Conservation (phyloP, 768 basidiomycete species). For the Tricholoma matsutake region DNA sequence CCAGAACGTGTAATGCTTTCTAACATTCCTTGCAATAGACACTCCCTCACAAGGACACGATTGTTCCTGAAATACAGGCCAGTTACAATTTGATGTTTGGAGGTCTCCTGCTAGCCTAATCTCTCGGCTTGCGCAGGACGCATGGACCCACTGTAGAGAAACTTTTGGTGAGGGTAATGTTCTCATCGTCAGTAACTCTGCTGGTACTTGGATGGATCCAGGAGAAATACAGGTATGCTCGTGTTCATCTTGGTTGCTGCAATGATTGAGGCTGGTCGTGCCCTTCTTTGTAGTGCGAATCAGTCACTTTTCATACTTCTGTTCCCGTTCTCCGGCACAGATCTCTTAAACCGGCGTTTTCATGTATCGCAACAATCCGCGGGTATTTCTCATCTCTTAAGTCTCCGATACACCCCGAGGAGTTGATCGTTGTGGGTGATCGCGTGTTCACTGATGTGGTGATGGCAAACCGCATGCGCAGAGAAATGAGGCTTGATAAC, state of each 20-base stretch:
- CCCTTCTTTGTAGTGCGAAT: constrained; percentile 64
- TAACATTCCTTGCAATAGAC: constrained; percentile 51
- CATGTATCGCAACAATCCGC: constrained; percentile 69
- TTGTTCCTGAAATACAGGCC: constrained; percentile 77
- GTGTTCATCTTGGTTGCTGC: not conserved
- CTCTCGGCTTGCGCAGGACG: constrained; percentile 40
- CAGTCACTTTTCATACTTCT: constrained; percentile 70
- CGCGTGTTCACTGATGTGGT: constrained; percentile 90
- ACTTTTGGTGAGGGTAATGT: constrained; percentile 79
- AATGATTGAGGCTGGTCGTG: not conserved
- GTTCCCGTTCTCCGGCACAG: constrained; percentile 82
- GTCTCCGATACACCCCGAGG: constrained; percentile 53
- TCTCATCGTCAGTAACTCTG: constrained; percentile 92
- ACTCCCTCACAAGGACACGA: constrained; percentile 66
- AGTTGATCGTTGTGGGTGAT: constrained; percentile 86
- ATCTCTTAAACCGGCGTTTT: constrained; percentile 74
- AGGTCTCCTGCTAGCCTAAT: not conserved
- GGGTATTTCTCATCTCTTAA: constrained; percentile 68
- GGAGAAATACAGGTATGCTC: constrained; percentile 74
- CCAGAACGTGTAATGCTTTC: not conserved
- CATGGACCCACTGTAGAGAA: constrained; percentile 71
- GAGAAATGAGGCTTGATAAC: constrained; percentile 4
- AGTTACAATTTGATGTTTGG: constrained; percentile 14
- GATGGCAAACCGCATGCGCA: constrained; percentile 72
- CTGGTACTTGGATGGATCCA: constrained; percentile 75